Conservation (phyloP, 768 basidiomycete species). For the Lactarius quietus region DNA sequence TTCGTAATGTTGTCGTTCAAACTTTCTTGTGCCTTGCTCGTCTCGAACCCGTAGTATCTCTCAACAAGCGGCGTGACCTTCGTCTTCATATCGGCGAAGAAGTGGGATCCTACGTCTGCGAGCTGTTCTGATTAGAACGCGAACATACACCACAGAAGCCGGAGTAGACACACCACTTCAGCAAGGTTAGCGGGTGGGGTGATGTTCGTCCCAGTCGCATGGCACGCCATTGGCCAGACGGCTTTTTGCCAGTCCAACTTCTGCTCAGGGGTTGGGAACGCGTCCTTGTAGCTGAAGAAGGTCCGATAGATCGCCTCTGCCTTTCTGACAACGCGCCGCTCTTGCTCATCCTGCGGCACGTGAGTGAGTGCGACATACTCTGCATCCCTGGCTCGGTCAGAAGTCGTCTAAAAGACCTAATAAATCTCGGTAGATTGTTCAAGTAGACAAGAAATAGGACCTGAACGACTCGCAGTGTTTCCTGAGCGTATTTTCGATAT, state of each 20-base stretch:
- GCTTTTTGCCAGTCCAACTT: slow-evolving; percentile 5
- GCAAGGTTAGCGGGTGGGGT: background rate
- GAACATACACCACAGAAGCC: background rate
- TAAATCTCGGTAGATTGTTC: background rate
- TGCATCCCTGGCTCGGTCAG: slow-evolving; percentile 11
- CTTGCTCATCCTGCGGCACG: slow-evolving; percentile 4
- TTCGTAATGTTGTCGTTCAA: slow-evolving; percentile 8
- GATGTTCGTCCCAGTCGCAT: slow-evolving; percentile 5
- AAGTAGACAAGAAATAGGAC: background rate
- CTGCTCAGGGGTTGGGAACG: slow-evolving; percentile 18
- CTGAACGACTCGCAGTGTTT: slow-evolving; percentile 10
- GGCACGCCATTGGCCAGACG: slow-evolving; percentile 16
- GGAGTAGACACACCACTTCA: slow-evolving; percentile 6
- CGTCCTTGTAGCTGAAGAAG: slow-evolving; percentile 14
- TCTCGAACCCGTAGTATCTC: slow-evolving; percentile 17
- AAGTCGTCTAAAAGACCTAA: slow-evolving; percentile 3
- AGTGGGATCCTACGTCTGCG: background rate
- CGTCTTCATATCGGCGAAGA: slow-evolving; percentile 12
- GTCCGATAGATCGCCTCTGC: slow-evolving; percentile 16
- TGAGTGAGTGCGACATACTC: background rate
- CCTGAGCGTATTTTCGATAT: slow-evolving; percentile 10
- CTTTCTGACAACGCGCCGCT: background rate
- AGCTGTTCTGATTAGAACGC: background rate
- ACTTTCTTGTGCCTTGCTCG: slow-evolving; percentile 12
- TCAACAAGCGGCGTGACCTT: slow-evolving; percentile 17